Evolutionary conservation across 805 yeast genomes (phyloP), one percentile per base, ranked within the genome.

Genomic region (Teunomyces cretensis): DNA sequence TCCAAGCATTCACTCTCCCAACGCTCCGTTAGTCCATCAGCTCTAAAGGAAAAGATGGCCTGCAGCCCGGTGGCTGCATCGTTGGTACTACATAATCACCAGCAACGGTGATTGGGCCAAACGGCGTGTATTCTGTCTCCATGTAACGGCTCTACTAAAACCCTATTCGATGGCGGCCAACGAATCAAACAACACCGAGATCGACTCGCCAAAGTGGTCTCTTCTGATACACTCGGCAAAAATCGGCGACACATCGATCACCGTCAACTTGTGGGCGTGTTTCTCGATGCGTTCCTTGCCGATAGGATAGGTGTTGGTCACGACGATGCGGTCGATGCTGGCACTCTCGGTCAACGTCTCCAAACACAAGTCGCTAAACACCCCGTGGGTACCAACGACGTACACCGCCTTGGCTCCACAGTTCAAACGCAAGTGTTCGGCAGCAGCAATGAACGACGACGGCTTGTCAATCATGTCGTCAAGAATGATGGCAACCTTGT

Each of bases 381-480:
- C 79, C 53, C 99, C 99, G 61, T 94, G 99, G 3, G 98, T 92
- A 12, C 97, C 98, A 49, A 94, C 83, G 17, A 94, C 82, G 57
- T 86, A 88, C 22, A 94, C 97, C 47, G 81, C 78, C 57, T 84
- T 86, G 49, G 99, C 99, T 46, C 99, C 99, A 72, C 99, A 94
- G 67, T 91, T 92, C 67, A 88, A 76, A 54, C 95, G 80, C 64
- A 96, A 81, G 70, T 94, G 99, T 70, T 94, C 99, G 28, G 99
- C 99, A 35, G 99, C 99, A 26, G 97, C 92, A 52, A 94, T 86
- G 62, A 91, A 92, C 8, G 96, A 83, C 52, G 85, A 84, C 37
- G 97, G 97, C 63, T 94, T 89, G 64, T 94, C 99, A 57, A 94
- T 86, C 95, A 94, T 88, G 64, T 94, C 99, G 69, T 94, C 99